Percentiles rank a stretch among this genome's conserved stretches.
Evolutionary conservation across 164 flowering plant genomes (phyloP).

Genomic region (Liriodendron chinense): DNA sequence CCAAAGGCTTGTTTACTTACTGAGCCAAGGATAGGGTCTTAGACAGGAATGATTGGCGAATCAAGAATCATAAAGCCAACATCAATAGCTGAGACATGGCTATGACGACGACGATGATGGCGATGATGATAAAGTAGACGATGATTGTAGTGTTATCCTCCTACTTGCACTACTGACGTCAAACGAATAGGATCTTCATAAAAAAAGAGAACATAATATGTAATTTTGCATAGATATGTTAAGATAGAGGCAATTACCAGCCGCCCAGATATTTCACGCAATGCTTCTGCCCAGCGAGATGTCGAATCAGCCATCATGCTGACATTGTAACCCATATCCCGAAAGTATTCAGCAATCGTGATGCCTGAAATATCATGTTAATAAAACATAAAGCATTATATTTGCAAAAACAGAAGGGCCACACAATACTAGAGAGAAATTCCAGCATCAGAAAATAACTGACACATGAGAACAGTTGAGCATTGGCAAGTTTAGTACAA

Average conservation of each 20-base stretch:
- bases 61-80: too few relatives aligned
- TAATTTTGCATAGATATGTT: too few relatives aligned
- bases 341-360: constrained; percentile 46
- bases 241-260: constrained; percentile 42
- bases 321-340: constrained; percentile 42
- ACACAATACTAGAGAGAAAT: neutral
- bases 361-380: constrained; percentile 12
- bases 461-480: neutral
- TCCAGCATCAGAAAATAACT: neutral
- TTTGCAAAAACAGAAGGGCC: neutral
- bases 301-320: constrained; percentile 99
- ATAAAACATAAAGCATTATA: neutral
- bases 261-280: constrained; percentile 99
- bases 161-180: too few relatives aligned
- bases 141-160: too few relatives aligned
- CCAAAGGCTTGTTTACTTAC: too few relatives aligned
- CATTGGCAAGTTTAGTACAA: neutral
- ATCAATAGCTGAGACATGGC: too few relatives aligned
- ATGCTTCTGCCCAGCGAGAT: constrained; percentile 99
- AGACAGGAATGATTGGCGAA: too few relatives aligned
- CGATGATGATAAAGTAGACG: too few relatives aligned
- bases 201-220: too few relatives aligned
- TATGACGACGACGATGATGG: too few relatives aligned
- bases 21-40: too few relatives aligned
- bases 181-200: too few relatives aligned